A percentile compares a stretch with the other conserved stretches of the same genome.
Evolutionary conservation across 306 rosid genomes (phyloP).

Genomic region (Pyrus bretschneideri): DNA sequence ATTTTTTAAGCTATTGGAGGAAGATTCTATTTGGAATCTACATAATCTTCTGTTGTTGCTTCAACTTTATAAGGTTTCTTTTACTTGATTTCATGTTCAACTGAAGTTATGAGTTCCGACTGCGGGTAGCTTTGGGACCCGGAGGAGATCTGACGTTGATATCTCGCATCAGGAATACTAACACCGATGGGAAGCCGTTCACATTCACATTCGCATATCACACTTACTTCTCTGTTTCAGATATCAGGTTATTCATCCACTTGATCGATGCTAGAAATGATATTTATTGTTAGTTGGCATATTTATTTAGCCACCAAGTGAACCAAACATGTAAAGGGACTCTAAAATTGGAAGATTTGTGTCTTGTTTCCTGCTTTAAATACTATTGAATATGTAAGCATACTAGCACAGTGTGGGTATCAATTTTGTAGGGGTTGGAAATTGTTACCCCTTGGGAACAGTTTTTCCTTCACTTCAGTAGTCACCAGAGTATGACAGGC

Average conservation of each 20-base stretch:
- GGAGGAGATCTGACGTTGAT: slow-evolving; percentile 87
- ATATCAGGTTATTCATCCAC: slow-evolving; percentile 55
- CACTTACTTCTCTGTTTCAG: slow-evolving; percentile 87
- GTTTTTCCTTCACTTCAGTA: not conserved
- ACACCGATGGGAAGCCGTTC: slow-evolving; percentile 84
- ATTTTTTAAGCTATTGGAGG: not conserved
- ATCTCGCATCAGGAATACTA: slow-evolving; percentile 86
- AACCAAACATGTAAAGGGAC: not conserved
- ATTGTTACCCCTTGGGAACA: not conserved
- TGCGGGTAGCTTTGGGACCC: slow-evolving; percentile 84
- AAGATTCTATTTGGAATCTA: not conserved
- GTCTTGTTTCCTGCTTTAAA: not conserved
- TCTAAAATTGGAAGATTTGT: not conserved
- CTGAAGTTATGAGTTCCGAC: slow-evolving; percentile 78
- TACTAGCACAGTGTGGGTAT: not conserved
- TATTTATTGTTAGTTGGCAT: not conserved
- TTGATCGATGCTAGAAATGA: slow-evolving; percentile 2
- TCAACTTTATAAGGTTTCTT: not conserved
- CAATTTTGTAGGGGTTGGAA: not conserved
- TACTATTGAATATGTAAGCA: not conserved
- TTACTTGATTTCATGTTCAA: slow-evolving; percentile 2
- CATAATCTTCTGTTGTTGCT: not conserved
- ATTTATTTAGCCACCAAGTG: not conserved
- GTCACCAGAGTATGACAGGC: not conserved
- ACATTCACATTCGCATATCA: slow-evolving; percentile 91